Evolutionary conservation across 2,329 filamentous ascomycete species (phyloP).

Genomic region (Ophiostoma ulmi): DNA sequence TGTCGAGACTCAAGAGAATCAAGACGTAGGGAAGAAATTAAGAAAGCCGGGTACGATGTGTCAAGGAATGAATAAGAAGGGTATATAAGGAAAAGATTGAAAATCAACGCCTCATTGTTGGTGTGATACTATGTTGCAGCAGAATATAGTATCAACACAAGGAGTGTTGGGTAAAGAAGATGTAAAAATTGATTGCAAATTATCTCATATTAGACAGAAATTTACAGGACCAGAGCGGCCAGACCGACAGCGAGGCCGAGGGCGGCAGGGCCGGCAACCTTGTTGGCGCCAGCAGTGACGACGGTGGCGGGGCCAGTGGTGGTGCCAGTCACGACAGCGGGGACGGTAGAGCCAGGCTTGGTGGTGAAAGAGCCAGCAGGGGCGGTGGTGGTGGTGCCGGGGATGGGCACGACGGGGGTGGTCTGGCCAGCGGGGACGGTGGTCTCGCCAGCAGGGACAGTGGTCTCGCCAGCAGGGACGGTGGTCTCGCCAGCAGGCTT

Average conservation of each 20-base stretch:
- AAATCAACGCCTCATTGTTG: background rate
- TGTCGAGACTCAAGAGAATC: background rate
- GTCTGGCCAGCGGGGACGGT: background rate
- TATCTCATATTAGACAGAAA: background rate
- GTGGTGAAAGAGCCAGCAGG: background rate
- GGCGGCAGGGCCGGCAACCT: slow-evolving; percentile 22
- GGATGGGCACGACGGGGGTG: background rate
- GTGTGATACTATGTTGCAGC: background rate
- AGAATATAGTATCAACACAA: background rate
- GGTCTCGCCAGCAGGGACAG: background rate
- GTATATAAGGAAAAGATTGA: slow-evolving; percentile 17
- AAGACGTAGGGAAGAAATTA: slow-evolving; percentile 5
- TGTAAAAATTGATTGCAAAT: background rate
- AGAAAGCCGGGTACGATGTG: background rate
- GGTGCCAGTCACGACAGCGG: background rate
- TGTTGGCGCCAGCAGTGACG: slow-evolving; percentile 25
- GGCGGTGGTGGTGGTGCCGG: slow-evolving; percentile 17
- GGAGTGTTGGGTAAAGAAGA: background rate
- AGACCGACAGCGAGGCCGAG: slow-evolving; percentile 27
- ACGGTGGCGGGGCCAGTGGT: slow-evolving; percentile 6
- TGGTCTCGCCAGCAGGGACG: slow-evolving; percentile 13
- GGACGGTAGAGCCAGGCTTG: background rate
- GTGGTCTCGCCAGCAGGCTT: slow-evolving; percentile 7
- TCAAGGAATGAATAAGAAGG: slow-evolving; percentile 24
- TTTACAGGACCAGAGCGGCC: slow-evolving; percentile 27